These are phyloP conservation scores for Fusarium tricinctum DNA, from an alignment of 2,329 filamentous ascomycete genomes.

Conservation along the genomic window DNA sequence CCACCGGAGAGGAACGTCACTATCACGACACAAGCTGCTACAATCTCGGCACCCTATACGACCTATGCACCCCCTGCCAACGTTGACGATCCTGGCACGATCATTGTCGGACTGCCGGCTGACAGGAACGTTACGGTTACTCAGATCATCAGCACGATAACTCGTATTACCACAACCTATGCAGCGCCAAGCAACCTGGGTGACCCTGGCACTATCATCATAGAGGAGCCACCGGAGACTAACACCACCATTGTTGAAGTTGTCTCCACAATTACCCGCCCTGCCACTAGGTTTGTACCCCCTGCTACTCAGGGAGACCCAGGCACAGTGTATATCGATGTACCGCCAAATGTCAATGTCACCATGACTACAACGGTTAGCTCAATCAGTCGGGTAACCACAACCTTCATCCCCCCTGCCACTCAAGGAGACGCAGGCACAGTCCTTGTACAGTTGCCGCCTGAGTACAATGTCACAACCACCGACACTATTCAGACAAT, in stretches of 20 bases:
- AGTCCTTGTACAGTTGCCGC: slow-evolving; percentile 21
- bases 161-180: slow-evolving; percentile 10
- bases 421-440: slow-evolving; percentile 29
- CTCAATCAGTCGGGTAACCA: slow-evolving; percentile 26
- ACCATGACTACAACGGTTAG: slow-evolving; percentile 25
- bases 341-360: slow-evolving; percentile 30
- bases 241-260: slow-evolving; percentile 30
- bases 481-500: slow-evolving; percentile 17
- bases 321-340: slow-evolving; percentile 26
- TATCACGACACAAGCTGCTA: slow-evolving; percentile 3
- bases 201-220: slow-evolving; percentile 29
- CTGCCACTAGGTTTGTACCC: slow-evolving; percentile 13
- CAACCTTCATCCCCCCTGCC: slow-evolving; percentile 20
- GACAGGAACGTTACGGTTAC: slow-evolving; percentile 27
- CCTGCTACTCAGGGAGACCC: slow-evolving; percentile 20
- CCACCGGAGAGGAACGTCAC: slow-evolving; percentile 29
- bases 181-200: slow-evolving; percentile 15
- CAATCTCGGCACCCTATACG: slow-evolving; percentile 16
- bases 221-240: slow-evolving; percentile 19
- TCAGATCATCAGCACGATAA: slow-evolving; percentile 6
- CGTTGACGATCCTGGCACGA: slow-evolving; percentile 23
- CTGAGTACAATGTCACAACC: slow-evolving; percentile 27
- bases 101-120: slow-evolving; percentile 26
- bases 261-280: slow-evolving; percentile 21
- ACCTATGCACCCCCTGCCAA: slow-evolving; percentile 20